Evolutionary conservation across 2,329 filamentous ascomycete genomes (phyloP).

Genomic region (Ceratocystis papillata): DNA sequence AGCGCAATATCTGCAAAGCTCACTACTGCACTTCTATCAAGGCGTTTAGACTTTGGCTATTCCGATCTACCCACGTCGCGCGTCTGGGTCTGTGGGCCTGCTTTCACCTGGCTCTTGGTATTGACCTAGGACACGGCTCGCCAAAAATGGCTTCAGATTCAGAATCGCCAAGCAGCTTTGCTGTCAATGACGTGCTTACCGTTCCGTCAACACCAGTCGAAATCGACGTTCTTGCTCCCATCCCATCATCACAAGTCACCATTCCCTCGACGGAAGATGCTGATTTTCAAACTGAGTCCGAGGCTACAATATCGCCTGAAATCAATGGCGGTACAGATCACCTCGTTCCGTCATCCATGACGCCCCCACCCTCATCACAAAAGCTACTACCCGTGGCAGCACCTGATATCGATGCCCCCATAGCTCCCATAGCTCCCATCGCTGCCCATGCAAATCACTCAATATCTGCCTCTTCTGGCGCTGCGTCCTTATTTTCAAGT

Average conservation of each 20-base stretch:
- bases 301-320: slow-evolving; percentile 42
- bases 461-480: slow-evolving; percentile 29
- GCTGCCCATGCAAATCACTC: not conserved
- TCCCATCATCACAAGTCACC: slow-evolving; percentile 39
- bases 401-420: slow-evolving; percentile 14
- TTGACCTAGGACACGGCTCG: not conserved
- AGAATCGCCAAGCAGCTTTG: slow-evolving; percentile 1
- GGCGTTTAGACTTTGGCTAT: not conserved
- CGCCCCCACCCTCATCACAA: slow-evolving; percentile 45
- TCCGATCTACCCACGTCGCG: not conserved
- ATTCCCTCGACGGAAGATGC: slow-evolving; percentile 47
- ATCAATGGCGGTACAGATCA: slow-evolving; percentile 39
- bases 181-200: not conserved
- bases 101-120: not conserved
- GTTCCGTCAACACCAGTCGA: slow-evolving; percentile 16
- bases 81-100: not conserved
- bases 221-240: slow-evolving; percentile 9
- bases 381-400: slow-evolving; percentile 9
- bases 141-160: slow-evolving; percentile 19
- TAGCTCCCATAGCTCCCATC: not conserved
- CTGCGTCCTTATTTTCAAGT: not conserved
- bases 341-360: slow-evolving; percentile 46
- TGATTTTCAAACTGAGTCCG: slow-evolving; percentile 42
- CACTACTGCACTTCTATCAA: not conserved
- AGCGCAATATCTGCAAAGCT: not conserved